Evolutionary conservation across 441 rosid genomes (phyloP), one percentile per base, ranked within the genome.

Genomic region (Erodium texanum): DNA sequence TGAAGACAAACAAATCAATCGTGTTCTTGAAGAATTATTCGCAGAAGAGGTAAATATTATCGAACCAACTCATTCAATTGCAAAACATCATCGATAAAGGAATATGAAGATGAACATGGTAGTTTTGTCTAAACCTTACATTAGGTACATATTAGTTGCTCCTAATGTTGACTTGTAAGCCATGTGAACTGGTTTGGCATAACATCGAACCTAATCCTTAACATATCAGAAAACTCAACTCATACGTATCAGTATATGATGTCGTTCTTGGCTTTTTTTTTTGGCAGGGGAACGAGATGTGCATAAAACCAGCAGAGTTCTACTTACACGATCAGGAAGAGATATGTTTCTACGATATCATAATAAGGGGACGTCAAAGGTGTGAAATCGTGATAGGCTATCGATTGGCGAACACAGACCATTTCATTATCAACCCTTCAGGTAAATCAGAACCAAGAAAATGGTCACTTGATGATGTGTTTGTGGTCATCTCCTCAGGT

Each of bases 1-100:
- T 14, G 93, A 93, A 69, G 96, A 93, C 84, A 87, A 87, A 78
- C 96, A 90, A 82, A 93, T 93, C 64, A 89, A 89, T 79, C 93
- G 92, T 38, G 98, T 88, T 62, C 87, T 89, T 0, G 92, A 92
- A 78, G 97, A 92, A 75, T 87, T 88, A 9, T 89, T 92, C 27
- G 90, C 93, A 0, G 92, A 88, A 77, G 81, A 92, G 86, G 95
- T 89, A 85, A 1, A 27, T 27, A 27, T 27, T 27, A 27, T 27
- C 4, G 29, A 27, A 27, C 29, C 29, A 27, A 27, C 29, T 27
- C 29, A 27, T 27, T 27, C 29, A 27, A 27, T 27, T 27, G 1
- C 29, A 27, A 27, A 27, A 27, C 29, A 4, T 27, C 29, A 27
- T 27, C 29, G 29, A 4, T 27, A 27, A 27, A 27, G 29, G 29